Base-by-base conservation (phyloP, 2,329 filamentous ascomycete genomes). In the Aspergillus alliaceus region DNA sequence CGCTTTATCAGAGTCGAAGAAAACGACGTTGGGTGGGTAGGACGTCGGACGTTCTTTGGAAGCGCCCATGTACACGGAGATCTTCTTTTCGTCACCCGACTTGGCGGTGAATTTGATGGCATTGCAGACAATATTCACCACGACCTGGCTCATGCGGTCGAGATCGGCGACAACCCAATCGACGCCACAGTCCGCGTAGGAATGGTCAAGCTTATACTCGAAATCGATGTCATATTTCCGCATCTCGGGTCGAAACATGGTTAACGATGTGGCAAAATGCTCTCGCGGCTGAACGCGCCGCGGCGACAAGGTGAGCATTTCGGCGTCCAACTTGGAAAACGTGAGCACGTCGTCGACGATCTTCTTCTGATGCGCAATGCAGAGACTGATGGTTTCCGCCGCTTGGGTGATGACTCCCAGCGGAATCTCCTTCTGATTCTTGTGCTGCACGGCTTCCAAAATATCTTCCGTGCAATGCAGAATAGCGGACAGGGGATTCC, bases 61-160 rank as follows among this genome's bases (percentile, higher is more conserved):
- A 2, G 82, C 83, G 9, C 77, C 81, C n/a, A 86, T 73, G 4
- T 79, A 79, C 24, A 86, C 81, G 9, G 76, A 79, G 55, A 85
- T 83, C 1, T 51, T 58, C 24, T 69, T 65, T 24, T 58, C 42
- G 7, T 35, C 47, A 6, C 58, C 44, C 7, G 86, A 82, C 12
- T 78, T 83, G 15, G 80, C 79, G 18, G 90, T 93, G 68, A 93
- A 93, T 66, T 93, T 93, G 71, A 93, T 87, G 0, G 90, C 89
- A 66, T 93, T 93, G 7, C 89, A 90, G 8, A 90, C 83, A 1
- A 93, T 80, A 65, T 93, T 93, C 70, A 93, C 91, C 3, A 93
- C 78, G 1, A 93, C 88, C 71, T 93, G 90, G 51, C 90, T 82
- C 50, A 93, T 85, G 24, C 90, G 82, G 15, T 87, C 89, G 0